A percentile compares a stretch with the other conserved stretches of the same genome.
These are phyloP conservation scores for Tripterygium wilfordii DNA, from an alignment of 177 flowering plant species.

Conservation along the genomic window DNA sequence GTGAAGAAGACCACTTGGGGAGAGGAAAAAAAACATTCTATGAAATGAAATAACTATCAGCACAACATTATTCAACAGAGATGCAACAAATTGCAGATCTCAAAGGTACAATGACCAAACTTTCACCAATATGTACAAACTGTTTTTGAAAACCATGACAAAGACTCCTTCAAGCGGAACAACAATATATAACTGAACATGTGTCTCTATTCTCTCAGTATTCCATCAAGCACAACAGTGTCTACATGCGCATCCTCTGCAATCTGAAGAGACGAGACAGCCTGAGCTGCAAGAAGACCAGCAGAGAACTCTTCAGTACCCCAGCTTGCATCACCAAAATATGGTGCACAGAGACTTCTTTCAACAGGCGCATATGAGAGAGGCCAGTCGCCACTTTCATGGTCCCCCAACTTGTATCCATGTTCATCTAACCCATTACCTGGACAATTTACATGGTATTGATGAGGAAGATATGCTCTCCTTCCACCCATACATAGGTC, in stretches of 20 bases:
- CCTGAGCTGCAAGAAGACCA: conserved; percentile 74
- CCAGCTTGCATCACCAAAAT: conserved; percentile 33
- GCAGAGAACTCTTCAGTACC: conserved; percentile 49
- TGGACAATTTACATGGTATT: conserved; percentile 20
- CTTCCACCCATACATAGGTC: conserved; percentile 43
- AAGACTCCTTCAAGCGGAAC: background rate
- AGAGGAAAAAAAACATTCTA: too few species aligned
- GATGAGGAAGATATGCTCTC: conserved; percentile 28
- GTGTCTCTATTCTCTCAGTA: conserved; percentile 31
- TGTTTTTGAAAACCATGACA: conserved; percentile 26
- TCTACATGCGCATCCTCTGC: conserved; percentile 56
- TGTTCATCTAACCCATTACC: too few species aligned
- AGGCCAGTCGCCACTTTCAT: conserved; percentile 39
- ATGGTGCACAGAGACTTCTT: conserved; percentile 23
- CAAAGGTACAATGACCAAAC: too few species aligned
- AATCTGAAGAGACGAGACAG: conserved; percentile 79
- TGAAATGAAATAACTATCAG: too few species aligned
- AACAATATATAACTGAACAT: too few species aligned
- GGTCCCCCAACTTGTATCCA: conserved; percentile 41
- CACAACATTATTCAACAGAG: too few species aligned
- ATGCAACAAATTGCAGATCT: too few species aligned
- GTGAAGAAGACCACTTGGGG: too few species aligned
- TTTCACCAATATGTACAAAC: too few species aligned
- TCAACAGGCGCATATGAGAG: conserved; percentile 28
- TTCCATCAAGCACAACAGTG: conserved; percentile 42